Percentiles rank a stretch among this genome's conserved stretches.
These are phyloP conservation scores for Erythrobasidium hasegawianum DNA, from an alignment of 1,284 basidiomycete genomes.

Conservation along the genomic window DNA sequence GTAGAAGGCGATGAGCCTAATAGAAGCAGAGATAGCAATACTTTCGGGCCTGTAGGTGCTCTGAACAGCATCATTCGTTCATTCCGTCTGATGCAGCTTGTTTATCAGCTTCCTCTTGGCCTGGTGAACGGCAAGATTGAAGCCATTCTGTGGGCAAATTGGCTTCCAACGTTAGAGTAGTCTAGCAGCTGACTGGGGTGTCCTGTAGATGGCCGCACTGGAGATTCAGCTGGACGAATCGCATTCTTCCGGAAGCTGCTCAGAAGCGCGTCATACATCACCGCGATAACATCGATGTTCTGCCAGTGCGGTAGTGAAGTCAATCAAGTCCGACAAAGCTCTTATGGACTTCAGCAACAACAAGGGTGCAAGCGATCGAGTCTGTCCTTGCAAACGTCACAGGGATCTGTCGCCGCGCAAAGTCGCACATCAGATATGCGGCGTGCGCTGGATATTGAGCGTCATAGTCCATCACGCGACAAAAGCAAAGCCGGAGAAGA, in stretches of 20 bases:
- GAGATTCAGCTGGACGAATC: slow-evolving; percentile 18
- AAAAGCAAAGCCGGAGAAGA: too few species aligned
- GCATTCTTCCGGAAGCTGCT: slow-evolving; percentile 2
- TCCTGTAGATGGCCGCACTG: slow-evolving; percentile 30
- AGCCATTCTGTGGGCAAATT: slow-evolving; percentile 17
- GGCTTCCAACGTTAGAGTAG: neutral
- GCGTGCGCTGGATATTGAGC: too few species aligned
- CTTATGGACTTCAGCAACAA: too few species aligned
- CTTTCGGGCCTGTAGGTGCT: slow-evolving; percentile 52
- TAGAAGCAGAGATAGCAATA: slow-evolving; percentile 53
- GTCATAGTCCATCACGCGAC: too few species aligned
- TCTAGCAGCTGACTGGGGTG: too few species aligned
- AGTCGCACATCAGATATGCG: too few species aligned
- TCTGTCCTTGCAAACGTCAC: too few species aligned
- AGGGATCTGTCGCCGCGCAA: too few species aligned
- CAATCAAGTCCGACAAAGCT: too few species aligned
- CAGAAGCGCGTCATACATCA: slow-evolving; percentile 29
- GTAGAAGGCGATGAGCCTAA: slow-evolving; percentile 56
- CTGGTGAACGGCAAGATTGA: slow-evolving; percentile 25
- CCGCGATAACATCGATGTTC: slow-evolving; percentile 8
- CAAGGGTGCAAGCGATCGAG: too few species aligned
- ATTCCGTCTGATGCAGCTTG: too few species aligned
- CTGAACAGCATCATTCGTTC: neutral
- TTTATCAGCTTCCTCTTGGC: slow-evolving; percentile 28
- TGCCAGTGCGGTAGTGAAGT: neutral